Conservation (phyloP, 306 rosid species). For the Prunus mume region DNA sequence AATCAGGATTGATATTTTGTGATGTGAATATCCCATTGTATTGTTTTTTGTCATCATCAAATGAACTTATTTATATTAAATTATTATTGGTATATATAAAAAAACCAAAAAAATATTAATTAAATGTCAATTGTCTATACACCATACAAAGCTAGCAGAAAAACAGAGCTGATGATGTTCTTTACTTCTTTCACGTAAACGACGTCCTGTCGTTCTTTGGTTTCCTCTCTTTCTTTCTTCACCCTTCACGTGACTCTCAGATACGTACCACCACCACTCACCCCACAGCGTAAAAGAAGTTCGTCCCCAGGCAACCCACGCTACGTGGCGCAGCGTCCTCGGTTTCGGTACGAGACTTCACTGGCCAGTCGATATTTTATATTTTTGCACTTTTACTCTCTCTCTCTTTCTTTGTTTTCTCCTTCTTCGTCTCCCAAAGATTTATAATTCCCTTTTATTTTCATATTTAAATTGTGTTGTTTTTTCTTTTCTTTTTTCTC, state of each 20-base stretch:
- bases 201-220: not conserved
- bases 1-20: no score
- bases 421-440: not conserved
- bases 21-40: no score
- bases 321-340: conserved; percentile 14
- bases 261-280: not conserved
- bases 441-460: not conserved
- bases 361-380: no score
- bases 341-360: not conserved
- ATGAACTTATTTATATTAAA: no score
- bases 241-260: not conserved
- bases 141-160: not conserved
- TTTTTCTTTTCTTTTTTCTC: not conserved
- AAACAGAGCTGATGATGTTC: not conserved
- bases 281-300: not conserved
- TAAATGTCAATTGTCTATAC: not conserved
- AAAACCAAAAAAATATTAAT: no score
- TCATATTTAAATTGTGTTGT: not conserved
- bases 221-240: not conserved
- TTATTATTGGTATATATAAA: no score
- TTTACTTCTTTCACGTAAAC: not conserved
- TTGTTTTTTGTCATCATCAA: no score
- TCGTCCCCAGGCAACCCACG: not conserved
- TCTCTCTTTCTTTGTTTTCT: not conserved
- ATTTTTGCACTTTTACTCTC: not conserved